Conservation (phyloP, 139 green algal species). For the Edaphochlamys debaryana region DNA sequence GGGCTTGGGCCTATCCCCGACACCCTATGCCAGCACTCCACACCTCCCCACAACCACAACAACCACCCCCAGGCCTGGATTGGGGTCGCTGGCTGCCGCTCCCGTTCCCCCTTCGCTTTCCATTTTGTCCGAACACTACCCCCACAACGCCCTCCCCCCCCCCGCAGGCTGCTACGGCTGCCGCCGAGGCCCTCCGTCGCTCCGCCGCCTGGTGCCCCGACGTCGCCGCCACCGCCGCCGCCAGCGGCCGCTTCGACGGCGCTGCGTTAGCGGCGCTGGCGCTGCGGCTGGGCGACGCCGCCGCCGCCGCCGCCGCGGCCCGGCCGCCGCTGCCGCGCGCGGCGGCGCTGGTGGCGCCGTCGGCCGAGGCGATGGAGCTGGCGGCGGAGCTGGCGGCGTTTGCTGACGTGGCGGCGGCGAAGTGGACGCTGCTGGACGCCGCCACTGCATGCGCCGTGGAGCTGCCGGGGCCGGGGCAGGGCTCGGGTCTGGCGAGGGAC, state of each 20-base stretch:
- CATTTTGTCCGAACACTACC: no score
- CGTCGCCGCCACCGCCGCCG: neutral
- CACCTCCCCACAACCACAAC: no score
- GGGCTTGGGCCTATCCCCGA: no score
- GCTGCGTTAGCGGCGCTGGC: constrained; percentile 20
- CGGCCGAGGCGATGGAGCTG: no score
- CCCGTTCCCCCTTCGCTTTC: no score
- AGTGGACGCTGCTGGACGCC: constrained; percentile 37
- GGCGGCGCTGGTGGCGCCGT: no score
- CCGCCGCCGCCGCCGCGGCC: neutral
- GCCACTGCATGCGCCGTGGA: constrained; percentile 9
- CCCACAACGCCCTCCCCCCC: no score
- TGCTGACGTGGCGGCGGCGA: neutral
- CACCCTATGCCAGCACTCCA: no score
- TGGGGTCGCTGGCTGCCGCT: no score
- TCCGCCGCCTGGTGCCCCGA: neutral
- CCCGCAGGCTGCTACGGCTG: neutral
- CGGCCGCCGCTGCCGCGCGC: neutral
- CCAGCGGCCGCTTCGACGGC: constrained; percentile 1
- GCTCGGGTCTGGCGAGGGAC: neutral
- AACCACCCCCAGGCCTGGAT: no score
- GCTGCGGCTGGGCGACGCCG: constrained; percentile 9
- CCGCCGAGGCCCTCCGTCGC: constrained; percentile 11
- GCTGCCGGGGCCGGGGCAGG: neutral
- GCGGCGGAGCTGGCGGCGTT: neutral